Percentiles rank a stretch among this genome's conserved stretches.
Evolutionary conservation across 2,329 filamentous ascomycete genomes (phyloP).

Genomic region (Fusarium falciforme): DNA sequence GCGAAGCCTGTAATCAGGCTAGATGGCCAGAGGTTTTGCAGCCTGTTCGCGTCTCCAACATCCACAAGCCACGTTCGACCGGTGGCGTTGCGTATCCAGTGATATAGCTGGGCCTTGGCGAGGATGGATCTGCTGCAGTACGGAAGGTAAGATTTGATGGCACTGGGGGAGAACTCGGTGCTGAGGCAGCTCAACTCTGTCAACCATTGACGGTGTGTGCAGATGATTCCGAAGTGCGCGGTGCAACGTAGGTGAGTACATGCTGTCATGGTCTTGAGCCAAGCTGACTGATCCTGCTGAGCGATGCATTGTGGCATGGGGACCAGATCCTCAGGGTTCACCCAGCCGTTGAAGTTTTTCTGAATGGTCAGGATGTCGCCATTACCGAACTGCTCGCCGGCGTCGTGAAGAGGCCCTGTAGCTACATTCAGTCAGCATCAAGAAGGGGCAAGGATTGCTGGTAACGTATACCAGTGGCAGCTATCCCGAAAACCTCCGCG

Average conservation of each 20-base stretch:
- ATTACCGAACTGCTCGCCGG: background rate
- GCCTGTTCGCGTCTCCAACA: conserved; percentile 6
- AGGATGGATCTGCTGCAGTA: conserved; percentile 31
- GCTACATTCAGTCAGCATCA: background rate
- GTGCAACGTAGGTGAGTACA: conserved; percentile 27
- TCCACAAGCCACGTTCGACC: conserved; percentile 28
- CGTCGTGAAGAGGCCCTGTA: background rate
- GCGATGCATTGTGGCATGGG: conserved; percentile 33
- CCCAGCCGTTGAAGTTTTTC: conserved; percentile 14
- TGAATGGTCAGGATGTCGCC: background rate
- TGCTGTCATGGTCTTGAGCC: conserved; percentile 24
- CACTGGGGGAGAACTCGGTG: conserved; percentile 10
- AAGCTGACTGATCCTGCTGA: conserved; percentile 18
- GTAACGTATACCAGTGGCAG: background rate
- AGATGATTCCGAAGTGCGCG: conserved; percentile 19
- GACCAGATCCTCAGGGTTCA: conserved; percentile 21
- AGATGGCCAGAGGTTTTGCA: conserved; percentile 1
- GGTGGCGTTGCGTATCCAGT: conserved; percentile 7
- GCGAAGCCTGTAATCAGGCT: conserved; percentile 9
- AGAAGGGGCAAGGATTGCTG: background rate
- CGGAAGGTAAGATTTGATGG: background rate
- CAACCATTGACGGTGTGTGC: conserved; percentile 29
- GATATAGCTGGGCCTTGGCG: conserved; percentile 20
- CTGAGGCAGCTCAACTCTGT: conserved; percentile 28
- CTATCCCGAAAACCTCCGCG: background rate